phyloP scores from a whole-genome alignment of 2,329 filamentous ascomycete species.

The Xylaria sp. region DNA sequence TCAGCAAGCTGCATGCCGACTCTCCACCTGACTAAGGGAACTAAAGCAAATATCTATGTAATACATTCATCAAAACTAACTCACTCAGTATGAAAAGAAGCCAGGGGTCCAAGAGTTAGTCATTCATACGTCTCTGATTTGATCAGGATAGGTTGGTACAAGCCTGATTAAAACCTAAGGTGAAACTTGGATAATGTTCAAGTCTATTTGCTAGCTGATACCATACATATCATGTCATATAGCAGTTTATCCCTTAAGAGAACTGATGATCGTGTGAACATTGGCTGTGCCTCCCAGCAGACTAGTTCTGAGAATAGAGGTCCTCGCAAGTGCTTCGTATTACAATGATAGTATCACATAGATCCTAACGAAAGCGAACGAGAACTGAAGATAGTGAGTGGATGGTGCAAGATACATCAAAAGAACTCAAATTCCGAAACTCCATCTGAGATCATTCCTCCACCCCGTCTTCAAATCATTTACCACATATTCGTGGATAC shows the following conservation, averaged over 20 bases:
- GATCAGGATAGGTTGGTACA: too few relatives aligned
- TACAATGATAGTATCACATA: not conserved
- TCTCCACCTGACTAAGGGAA: constrained; percentile 21
- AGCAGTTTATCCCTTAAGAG: not conserved
- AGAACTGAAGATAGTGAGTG: constrained; percentile 21
- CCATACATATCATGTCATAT: not conserved
- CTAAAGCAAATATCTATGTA: too few relatives aligned
- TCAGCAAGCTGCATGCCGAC: constrained; percentile 14
- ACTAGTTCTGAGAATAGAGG: not conserved
- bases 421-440: constrained; percentile 5
- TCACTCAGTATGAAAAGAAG: not conserved
- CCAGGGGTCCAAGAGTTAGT: not conserved
- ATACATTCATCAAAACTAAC: too few relatives aligned
- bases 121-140: not conserved
- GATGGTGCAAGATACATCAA: constrained; percentile 6
- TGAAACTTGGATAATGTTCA: too few relatives aligned
- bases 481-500: constrained; percentile 6
- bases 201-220: not conserved
- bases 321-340: not conserved
- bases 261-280: not conserved
- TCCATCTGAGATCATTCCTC: constrained; percentile 14
- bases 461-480: not conserved
- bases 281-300: not conserved
- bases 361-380: not conserved
- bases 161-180: too few relatives aligned